A percentile compares a stretch with the other conserved stretches of the same genome.
These are phyloP conservation scores for Mycena galopus DNA, from an alignment of 768 basidiomycete genomes.

Conservation along the genomic window DNA sequence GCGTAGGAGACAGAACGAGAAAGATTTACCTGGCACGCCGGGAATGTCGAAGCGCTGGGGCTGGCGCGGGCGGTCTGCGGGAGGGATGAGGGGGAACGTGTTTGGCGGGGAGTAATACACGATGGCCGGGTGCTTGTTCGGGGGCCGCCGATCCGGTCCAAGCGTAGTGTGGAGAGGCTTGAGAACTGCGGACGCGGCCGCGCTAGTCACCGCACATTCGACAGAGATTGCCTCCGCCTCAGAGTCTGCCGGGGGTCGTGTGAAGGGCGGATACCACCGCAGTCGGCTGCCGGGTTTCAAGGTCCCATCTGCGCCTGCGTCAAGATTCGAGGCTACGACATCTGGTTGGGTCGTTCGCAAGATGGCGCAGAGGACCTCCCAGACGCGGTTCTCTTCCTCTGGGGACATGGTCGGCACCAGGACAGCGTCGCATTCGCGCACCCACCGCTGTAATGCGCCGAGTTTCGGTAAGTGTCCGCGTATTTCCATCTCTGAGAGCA, in stretches of 20 bases:
- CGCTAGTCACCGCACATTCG: constrained; percentile 33
- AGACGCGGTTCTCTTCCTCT: constrained; percentile 57
- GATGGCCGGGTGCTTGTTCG: constrained; percentile 64
- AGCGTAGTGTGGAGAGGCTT: constrained; percentile 52
- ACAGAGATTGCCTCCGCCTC: constrained; percentile 10
- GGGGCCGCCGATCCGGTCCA: constrained; percentile 63
- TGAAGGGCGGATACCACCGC: constrained; percentile 52
- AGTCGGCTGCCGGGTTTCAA: constrained; percentile 47
- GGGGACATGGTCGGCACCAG: constrained; percentile 52
- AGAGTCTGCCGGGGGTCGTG: constrained; percentile 40
- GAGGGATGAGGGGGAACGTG: constrained; percentile 47
- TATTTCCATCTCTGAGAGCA: constrained; percentile 67
- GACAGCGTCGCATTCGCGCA: constrained; percentile 69
- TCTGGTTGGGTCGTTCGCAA: constrained; percentile 59
- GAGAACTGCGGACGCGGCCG: constrained; percentile 37
- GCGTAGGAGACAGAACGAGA: not conserved
- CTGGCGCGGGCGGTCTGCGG: constrained; percentile 39
- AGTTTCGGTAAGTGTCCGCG: constrained; percentile 62
- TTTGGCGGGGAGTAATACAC: constrained; percentile 59
- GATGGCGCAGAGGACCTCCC: constrained; percentile 63
- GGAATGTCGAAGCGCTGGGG: constrained; percentile 55
- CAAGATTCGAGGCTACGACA: constrained; percentile 41
- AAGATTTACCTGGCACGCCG: constrained; percentile 49
- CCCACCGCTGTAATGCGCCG: constrained; percentile 68
- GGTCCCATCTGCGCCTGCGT: constrained; percentile 33